These are phyloP conservation scores for Silene latifolia DNA, from an alignment of 148 eudicot species.

Conservation along the genomic window DNA sequence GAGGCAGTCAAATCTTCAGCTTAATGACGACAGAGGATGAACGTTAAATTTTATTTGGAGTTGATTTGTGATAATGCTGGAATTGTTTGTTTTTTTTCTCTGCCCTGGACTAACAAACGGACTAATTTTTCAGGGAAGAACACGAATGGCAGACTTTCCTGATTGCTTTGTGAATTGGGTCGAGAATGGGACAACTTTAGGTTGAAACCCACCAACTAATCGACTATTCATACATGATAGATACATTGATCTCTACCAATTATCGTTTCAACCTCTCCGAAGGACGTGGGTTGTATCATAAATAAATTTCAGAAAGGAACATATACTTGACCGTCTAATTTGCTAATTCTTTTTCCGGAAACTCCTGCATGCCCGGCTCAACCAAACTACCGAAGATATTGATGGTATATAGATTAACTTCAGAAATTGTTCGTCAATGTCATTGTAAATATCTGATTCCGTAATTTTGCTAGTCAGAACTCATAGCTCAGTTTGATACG, in stretches of 20 bases:
- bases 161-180: conserved; percentile 63
- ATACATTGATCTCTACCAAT: conserved; percentile 15
- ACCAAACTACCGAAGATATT: background rate
- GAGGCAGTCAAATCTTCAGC: too few relatives aligned
- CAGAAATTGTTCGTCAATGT: background rate
- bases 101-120: background rate
- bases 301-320: conserved; percentile 3
- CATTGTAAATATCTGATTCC: background rate
- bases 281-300: conserved; percentile 52
- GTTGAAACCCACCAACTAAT: conserved; percentile 19
- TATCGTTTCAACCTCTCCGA: conserved; percentile 47
- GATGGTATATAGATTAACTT: background rate
- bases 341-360: conserved; percentile 11
- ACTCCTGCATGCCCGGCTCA: background rate
- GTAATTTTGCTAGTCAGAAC: background rate
- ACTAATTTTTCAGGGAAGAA: conserved; percentile 28
- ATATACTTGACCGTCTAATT: conserved; percentile 8
- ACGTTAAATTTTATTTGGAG: too few relatives aligned
- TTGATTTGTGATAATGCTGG: too few relatives aligned
- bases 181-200: conserved; percentile 48
- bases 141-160: conserved; percentile 35
- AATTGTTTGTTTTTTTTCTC: too few relatives aligned
- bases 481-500: background rate
- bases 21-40: too few relatives aligned
- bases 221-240: background rate